Conservation (phyloP, 164 flowering plant species). For the Magnolia sinica region DNA sequence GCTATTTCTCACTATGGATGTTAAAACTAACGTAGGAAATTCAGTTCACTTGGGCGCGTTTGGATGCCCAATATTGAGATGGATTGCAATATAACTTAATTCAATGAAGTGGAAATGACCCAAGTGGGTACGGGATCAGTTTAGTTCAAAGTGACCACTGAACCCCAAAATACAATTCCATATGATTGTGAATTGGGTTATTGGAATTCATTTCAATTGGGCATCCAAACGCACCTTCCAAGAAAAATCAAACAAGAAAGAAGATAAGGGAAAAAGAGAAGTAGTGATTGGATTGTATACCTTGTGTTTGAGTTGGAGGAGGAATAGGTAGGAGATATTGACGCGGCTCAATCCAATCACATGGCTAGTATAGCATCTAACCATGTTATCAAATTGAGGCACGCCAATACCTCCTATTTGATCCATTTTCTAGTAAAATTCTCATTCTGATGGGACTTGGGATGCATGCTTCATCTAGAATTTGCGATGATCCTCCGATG, state of each 20-base stretch:
- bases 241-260: background rate
- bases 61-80: no score
- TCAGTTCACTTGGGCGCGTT: no score
- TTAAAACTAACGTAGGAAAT: no score
- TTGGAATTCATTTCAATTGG: background rate
- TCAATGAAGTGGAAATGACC: no score
- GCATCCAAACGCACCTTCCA: background rate
- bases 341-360: conserved; percentile 39
- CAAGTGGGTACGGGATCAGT: no score
- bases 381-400: conserved; percentile 29
- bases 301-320: background rate
- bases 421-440: background rate
- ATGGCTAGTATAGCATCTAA: conserved; percentile 25
- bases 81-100: no score
- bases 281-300: background rate
- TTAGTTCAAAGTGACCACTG: no score
- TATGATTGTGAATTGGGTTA: background rate
- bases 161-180: background rate
- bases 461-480: background rate
- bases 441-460: background rate
- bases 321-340: conserved; percentile 23
- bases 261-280: background rate
- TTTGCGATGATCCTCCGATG: background rate
- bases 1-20: no score
- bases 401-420: conserved; percentile 22